phyloP scores from a whole-genome alignment of 176 grass and related monocot genomes.

The Oryza punctata region DNA sequence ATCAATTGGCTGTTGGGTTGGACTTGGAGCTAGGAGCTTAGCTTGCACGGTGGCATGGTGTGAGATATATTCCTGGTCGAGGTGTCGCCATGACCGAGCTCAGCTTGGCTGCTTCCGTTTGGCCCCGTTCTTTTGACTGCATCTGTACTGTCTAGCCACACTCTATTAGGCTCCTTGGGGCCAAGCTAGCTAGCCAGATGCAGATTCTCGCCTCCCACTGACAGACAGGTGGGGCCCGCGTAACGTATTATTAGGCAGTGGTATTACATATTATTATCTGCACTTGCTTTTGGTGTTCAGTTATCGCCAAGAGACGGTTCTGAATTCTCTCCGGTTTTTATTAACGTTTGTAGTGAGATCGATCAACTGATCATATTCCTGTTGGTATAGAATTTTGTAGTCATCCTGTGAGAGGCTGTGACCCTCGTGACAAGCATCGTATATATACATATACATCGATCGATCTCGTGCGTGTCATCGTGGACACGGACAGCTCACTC shows the following conservation, averaged over 20 bases:
- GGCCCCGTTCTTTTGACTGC: constrained; percentile 15
- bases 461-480: neutral
- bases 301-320: neutral
- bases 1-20: neutral
- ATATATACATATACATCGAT: neutral
- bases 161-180: too few species aligned
- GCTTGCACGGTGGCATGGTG: neutral
- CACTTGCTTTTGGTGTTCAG: neutral
- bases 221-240: neutral
- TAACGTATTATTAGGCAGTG: neutral
- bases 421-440: constrained; percentile 3
- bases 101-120: constrained; percentile 22
- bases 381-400: neutral
- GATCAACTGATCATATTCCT: neutral
- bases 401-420: neutral
- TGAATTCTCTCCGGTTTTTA: neutral
- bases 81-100: neutral
- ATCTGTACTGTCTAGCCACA: neutral
- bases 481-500: neutral
- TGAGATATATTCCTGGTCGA: neutral
- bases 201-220: neutral
- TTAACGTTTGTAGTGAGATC: neutral
- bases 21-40: neutral
- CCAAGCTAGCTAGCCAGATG: neutral
- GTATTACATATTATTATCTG: neutral